Base-by-base conservation (phyloP, 164 flowering plant genomes). In the Brasenia schreberi region DNA sequence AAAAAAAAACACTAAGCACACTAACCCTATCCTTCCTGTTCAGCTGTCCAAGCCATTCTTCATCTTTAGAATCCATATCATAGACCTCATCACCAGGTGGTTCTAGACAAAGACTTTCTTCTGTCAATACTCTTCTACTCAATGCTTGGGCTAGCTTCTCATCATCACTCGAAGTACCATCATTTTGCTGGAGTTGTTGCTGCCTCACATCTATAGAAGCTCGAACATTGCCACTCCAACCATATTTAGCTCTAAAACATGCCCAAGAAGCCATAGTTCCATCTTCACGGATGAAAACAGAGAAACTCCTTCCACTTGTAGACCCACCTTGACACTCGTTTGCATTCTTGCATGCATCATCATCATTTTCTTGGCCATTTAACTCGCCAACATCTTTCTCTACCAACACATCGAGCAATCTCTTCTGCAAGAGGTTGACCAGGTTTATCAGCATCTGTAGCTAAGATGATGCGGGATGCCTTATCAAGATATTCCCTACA, bases 371-470 rank as follows among this genome's bases (percentile, higher is more conserved):
- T 77, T 27, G 97, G 98, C 97, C 98, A 93, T 64, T 64, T 86
- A 39, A 93, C 87, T 66, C 89, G 82, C 98, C 96, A 93, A 70
- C 97, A 93, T 80, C 97, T 90, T 75, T 94, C 97, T 80, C 82
- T 86, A 65, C 98, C 98, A 65, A 94, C 80, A 62, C 98, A 96
- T 17, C 98, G 90, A 33, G 98, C 96, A 75, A 94, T 87, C 80
- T 91, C 98, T 79, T 89, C 97, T 56, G 98, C 95, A 67, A 91
- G 83, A 64, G 96, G 90, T 81, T 83, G 89, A 45, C 97, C 97
- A 75, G 96, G 91, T 19, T 60, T 44, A 77, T 94, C 97, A 23
- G 81, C 90, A 81, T 89, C 97, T 72, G 97, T 91, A 43, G 98
- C 98, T 49, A 94, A 80, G 45, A 91, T 86, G 65, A 94, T 85